Evolutionary conservation across 768 basidiomycete genomes (phyloP).

Genomic region (Agrocybe chaxingu): DNA sequence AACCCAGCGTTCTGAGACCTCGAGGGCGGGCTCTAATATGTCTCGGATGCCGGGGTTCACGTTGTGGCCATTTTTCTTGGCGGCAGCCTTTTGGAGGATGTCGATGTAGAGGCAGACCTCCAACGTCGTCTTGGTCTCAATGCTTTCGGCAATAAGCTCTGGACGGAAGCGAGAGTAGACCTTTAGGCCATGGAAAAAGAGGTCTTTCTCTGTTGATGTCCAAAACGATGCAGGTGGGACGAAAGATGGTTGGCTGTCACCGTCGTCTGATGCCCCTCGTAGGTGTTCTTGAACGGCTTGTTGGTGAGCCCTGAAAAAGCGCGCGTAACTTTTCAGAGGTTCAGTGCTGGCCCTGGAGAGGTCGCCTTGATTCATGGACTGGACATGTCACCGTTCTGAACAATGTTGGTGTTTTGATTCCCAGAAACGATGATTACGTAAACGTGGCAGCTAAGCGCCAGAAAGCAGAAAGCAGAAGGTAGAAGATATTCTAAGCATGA

Average conservation of each 20-base stretch:
- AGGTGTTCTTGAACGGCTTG: slow-evolving; percentile 11
- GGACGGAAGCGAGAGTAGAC: slow-evolving; percentile 70
- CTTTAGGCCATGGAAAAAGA: slow-evolving; percentile 68
- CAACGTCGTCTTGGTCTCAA: slow-evolving; percentile 61
- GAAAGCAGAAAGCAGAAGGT: no score
- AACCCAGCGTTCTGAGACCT: slow-evolving; percentile 51
- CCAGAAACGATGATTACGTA: no score
- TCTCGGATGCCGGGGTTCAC: slow-evolving; percentile 1
- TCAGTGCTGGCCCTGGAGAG: not conserved
- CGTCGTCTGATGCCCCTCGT: slow-evolving; percentile 14
- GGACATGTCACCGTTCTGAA: no score
- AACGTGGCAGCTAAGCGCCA: no score
- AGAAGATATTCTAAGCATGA: not conserved
- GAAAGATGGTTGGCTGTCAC: slow-evolving; percentile 27
- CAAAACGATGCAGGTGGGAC: slow-evolving; percentile 45
- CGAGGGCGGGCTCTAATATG: slow-evolving; percentile 36
- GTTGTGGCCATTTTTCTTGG: not conserved
- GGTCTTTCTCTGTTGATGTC: slow-evolving; percentile 65
- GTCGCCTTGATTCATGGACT: not conserved
- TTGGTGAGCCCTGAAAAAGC: slow-evolving; percentile 12
- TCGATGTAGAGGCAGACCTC: slow-evolving; percentile 72
- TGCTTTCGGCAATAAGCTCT: slow-evolving; percentile 67
- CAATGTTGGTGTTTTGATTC: no score
- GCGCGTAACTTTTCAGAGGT: slow-evolving; percentile 5
- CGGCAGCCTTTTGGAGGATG: slow-evolving; percentile 38